Evolutionary conservation across 2,329 filamentous ascomycete genomes (phyloP).

Genomic region (Xylaria sp.): DNA sequence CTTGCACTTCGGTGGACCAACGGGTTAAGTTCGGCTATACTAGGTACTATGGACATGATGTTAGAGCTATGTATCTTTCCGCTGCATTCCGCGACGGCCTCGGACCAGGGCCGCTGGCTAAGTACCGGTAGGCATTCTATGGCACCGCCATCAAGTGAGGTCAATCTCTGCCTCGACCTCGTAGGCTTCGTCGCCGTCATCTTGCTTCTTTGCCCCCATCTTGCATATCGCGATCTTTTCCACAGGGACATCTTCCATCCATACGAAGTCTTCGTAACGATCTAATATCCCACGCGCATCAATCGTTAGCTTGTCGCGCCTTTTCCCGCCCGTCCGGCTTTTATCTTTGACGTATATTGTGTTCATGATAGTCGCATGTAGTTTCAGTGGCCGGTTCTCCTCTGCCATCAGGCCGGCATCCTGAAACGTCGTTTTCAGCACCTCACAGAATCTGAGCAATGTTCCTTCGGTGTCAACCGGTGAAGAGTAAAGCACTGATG

Average conservation of each 20-base stretch:
- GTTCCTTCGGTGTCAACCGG: constrained; percentile 57
- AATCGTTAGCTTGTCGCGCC: constrained; percentile 48
- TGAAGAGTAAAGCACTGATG: constrained; percentile 67
- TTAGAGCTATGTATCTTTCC: constrained; percentile 4
- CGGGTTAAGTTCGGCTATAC: constrained; percentile 26
- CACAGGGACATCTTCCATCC: constrained; percentile 70
- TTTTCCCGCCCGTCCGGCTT: constrained; percentile 31
- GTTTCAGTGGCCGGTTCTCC: constrained; percentile 65
- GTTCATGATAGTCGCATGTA: constrained; percentile 87
- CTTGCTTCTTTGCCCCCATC: constrained; percentile 79
- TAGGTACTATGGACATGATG: too few species aligned
- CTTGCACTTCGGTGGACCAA: neutral
- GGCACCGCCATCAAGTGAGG: constrained; percentile 13
- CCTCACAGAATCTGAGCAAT: constrained; percentile 60
- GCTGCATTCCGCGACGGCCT: neutral
- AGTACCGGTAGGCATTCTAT: neutral
- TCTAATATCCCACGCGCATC: constrained; percentile 61
- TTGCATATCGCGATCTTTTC: constrained; percentile 76
- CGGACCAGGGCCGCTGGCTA: too few species aligned
- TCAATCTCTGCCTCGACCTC: constrained; percentile 55
- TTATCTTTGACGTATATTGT: constrained; percentile 70
- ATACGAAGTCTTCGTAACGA: constrained; percentile 66
- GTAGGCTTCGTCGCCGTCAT: constrained; percentile 57
- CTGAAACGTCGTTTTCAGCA: constrained; percentile 57
- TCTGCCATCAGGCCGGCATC: constrained; percentile 57